Evolutionary conservation across 2,329 filamentous ascomycete genomes (phyloP).

Genomic region (Curvularia verruculosa): DNA sequence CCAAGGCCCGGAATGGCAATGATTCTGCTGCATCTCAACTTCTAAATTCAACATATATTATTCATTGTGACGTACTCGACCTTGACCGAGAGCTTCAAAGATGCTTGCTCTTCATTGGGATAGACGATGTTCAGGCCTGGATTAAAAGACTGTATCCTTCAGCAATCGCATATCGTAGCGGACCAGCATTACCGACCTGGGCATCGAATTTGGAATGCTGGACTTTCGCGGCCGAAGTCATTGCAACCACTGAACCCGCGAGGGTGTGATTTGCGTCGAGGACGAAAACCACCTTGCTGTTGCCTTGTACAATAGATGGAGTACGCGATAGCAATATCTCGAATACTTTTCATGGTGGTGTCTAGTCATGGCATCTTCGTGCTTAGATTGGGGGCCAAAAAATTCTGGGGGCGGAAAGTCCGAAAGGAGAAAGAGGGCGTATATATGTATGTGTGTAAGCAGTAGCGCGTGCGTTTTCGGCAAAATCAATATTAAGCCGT

Average conservation of each 20-base stretch:
- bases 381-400: constrained; percentile 5
- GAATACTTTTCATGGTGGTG: neutral
- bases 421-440: constrained; percentile 2
- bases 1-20: constrained; percentile 41
- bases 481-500: neutral
- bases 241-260: constrained; percentile 3
- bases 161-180: neutral
- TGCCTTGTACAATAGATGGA: neutral
- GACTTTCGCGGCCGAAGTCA: constrained; percentile 20
- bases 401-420: constrained; percentile 16
- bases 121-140: constrained; percentile 23
- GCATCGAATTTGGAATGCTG: constrained; percentile 27
- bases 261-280: neutral
- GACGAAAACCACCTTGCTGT: neutral
- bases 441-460: constrained; percentile 5
- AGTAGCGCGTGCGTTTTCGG: neutral
- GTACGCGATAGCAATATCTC: neutral
- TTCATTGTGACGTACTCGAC: constrained; percentile 17
- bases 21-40: constrained; percentile 25
- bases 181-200: constrained; percentile 12
- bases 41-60: neutral
- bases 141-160: constrained; percentile 18
- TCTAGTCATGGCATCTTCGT: neutral
- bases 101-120: constrained; percentile 21
- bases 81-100: constrained; percentile 17